phyloP scores from a whole-genome alignment of 192 early-diverging fungal genomes.

The Radiomyces spectabilis region DNA sequence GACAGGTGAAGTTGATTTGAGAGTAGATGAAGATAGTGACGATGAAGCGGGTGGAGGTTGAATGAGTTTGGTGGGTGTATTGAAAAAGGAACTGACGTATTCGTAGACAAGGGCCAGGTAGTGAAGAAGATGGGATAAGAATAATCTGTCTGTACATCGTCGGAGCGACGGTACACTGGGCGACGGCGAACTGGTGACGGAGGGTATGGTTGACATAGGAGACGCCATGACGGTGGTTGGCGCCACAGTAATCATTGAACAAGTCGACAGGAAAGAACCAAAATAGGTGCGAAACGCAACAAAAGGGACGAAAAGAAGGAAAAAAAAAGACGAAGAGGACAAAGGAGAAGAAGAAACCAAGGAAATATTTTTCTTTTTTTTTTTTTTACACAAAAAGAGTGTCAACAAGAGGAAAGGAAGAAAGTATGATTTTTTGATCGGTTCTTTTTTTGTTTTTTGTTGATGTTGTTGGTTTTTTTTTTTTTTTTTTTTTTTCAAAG shows the following conservation, averaged over 20 bases:
- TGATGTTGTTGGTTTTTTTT: background rate
- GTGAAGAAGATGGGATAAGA: background rate
- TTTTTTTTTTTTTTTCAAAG: background rate
- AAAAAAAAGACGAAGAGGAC: background rate
- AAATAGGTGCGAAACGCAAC: background rate
- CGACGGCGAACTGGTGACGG: no score
- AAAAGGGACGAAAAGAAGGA: background rate
- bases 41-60: background rate
- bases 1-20: no score
- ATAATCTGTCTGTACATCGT: background rate
- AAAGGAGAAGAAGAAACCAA: background rate
- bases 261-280: background rate
- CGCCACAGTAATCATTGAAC: background rate
- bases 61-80: no score
- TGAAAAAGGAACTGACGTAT: background rate
- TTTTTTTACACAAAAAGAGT: background rate
- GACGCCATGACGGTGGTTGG: background rate
- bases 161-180: background rate
- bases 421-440: background rate
- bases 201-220: background rate
- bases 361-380: background rate
- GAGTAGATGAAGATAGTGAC: background rate
- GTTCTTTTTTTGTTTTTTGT: background rate
- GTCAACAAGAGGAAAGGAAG: background rate
- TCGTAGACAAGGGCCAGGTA: conserved; percentile 3